Conservation (phyloP, 176 grass and related monocot genomes). For the Pontederia crassipes region DNA sequence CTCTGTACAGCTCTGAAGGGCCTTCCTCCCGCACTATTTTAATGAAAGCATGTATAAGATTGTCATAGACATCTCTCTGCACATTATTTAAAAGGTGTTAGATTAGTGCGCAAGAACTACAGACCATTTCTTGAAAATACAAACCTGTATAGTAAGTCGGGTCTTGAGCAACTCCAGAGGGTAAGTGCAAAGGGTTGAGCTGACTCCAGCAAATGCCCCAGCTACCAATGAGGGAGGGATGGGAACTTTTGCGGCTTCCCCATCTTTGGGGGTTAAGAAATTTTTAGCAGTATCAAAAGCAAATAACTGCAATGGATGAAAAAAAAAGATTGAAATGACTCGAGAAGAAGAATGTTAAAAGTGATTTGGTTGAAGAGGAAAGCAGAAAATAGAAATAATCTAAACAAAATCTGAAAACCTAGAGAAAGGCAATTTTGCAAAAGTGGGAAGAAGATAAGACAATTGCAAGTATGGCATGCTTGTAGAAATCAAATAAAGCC, state of each 20-base stretch:
- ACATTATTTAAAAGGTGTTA: conserved; percentile 12
- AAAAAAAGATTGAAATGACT: not conserved
- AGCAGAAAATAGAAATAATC: too few relatives aligned
- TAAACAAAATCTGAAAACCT: too few relatives aligned
- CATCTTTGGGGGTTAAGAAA: conserved; percentile 39
- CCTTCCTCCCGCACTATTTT: conserved; percentile 65
- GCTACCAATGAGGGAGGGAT: conserved; percentile 55
- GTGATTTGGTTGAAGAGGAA: too few relatives aligned
- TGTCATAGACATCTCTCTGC: conserved; percentile 69
- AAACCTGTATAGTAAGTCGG: conserved; percentile 78
- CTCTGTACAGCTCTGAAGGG: conserved; percentile 54
- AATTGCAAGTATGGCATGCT: not conserved
- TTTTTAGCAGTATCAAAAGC: conserved; percentile 72
- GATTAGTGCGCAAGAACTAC: not conserved
- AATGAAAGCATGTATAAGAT: conserved; percentile 57
- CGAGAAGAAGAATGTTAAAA: too few relatives aligned
- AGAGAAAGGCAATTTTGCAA: too few relatives aligned
- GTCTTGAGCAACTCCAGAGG: conserved; percentile 85
- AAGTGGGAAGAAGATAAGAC: not conserved
- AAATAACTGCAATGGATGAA: conserved; percentile 42
- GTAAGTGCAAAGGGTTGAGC: conserved; percentile 77
- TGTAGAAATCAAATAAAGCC: too few relatives aligned
- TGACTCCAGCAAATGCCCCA: conserved; percentile 68
- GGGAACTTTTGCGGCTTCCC: conserved; percentile 37
- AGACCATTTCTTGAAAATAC: conserved; percentile 6